phyloP scores from a whole-genome alignment of 345 rosid species.

The Raphanus raphanistrum region DNA sequence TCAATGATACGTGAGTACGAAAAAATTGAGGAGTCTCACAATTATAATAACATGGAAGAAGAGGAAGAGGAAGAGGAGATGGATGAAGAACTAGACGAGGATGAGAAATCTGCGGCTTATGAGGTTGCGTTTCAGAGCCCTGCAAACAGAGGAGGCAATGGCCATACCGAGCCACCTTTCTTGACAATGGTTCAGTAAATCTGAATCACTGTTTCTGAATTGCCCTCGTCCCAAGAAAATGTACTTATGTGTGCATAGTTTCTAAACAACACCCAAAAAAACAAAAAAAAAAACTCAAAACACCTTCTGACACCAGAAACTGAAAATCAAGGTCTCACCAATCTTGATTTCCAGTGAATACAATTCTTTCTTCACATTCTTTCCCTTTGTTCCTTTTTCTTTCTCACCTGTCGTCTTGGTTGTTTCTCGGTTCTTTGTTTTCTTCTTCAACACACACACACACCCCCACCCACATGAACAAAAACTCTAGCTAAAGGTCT shows the following conservation, averaged over 20 bases:
- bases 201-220: conserved; percentile 12
- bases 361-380: conserved; percentile 36
- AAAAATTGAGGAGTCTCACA: conserved; percentile 47
- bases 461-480: conserved; percentile 30
- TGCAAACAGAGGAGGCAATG: conserved; percentile 60
- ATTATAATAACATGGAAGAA: conserved; percentile 42
- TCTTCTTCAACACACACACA: conserved; percentile 17
- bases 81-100: conserved; percentile 48
- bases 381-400: conserved; percentile 22
- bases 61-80: conserved; percentile 35
- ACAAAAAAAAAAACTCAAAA: conserved; percentile 18
- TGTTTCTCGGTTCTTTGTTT: conserved; percentile 34
- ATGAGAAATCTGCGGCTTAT: conserved; percentile 51
- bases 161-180: conserved; percentile 48
- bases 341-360: conserved; percentile 32
- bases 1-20: conserved; percentile 50
- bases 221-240: conserved; percentile 13
- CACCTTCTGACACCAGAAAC: conserved; percentile 34
- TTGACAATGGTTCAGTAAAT: conserved; percentile 60
- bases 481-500: conserved; percentile 39
- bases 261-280: conserved; percentile 29
- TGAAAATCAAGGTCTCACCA: conserved; percentile 15
- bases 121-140: conserved; percentile 57
- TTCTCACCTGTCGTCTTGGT: conserved; percentile 22
- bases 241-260: conserved; percentile 50